Evolutionary conservation across 176 grass and related monocot genomes (phyloP), one percentile per base, ranked within the genome.

Genomic region (Puccinellia tenuiflora): DNA sequence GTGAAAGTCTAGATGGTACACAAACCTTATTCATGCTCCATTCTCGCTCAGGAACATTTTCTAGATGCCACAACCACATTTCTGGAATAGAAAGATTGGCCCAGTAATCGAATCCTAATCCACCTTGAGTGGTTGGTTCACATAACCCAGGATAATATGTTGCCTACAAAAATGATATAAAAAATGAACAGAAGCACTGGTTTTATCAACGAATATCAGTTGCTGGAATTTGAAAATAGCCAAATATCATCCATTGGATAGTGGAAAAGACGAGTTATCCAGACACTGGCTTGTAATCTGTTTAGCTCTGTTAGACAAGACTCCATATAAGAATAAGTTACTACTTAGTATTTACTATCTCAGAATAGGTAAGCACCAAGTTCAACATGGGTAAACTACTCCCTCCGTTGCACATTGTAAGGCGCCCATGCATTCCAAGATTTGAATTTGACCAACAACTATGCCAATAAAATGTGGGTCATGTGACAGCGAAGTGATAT

Each of bases 111-210:
- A 98, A 98, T 81, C 96, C 96, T 74, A 98, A 86, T 79, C 96
- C 92, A 16, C 96, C 96, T 88, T 95, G 91, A 88, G 92, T 90
- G 30, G 72, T 93, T 85, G 92, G 76, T 84, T 98, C 92, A 67
- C 92, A 98, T 65, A 98, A 90, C 72, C 96, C 92, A 86, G 96
- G 96, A 91, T 98, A 98, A 85, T 86, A 95, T 86, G 95, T 95
- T 68, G 92, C 87, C 94, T 97, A 73, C 31, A 78, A 37, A 37
- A 76, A 86, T 75, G 62, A 86, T 56, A 82, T 35, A 46, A 52
- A 40, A 64, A 64, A 28, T 43, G 30, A 29, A 76, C 57, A 46
- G 30, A 34, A 82, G 16, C 16, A 24, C 18, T n/a, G 54, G 51
- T 69, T 62, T 30, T 40, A 73, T 25, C 35, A 71, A 80, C 15